Evolutionary conservation across 2,329 filamentous ascomycete species (phyloP).

Genomic region (Ascochyta fabae): DNA sequence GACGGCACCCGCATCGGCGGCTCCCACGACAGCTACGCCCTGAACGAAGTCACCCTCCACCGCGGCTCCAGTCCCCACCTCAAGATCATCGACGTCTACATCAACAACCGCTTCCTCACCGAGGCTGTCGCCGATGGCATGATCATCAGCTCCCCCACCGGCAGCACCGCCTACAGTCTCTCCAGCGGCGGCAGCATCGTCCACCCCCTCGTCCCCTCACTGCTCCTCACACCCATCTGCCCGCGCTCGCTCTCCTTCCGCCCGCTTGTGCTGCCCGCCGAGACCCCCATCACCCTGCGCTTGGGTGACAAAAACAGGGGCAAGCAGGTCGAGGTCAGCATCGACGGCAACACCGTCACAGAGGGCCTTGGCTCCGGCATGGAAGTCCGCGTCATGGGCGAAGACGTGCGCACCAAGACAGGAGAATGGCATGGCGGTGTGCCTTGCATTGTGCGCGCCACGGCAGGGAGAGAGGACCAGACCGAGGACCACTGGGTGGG

Average conservation of each 20-base stretch:
- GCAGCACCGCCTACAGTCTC: constrained; percentile 94
- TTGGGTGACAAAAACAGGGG: constrained; percentile 69
- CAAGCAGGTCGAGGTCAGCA: constrained; percentile 58
- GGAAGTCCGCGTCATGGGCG: constrained; percentile 88
- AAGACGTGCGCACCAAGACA: constrained; percentile 64
- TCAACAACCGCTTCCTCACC: constrained; percentile 87
- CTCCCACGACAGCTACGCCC: constrained; percentile 65
- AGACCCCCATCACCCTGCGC: constrained; percentile 81
- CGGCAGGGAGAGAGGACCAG: constrained; percentile 48
- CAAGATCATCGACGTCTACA: constrained; percentile 87
- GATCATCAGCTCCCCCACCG: constrained; percentile 90
- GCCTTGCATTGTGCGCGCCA: constrained; percentile 82
- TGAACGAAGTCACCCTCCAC: constrained; percentile 96
- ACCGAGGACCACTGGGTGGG: constrained; percentile 95
- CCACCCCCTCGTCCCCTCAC: constrained; percentile 86
- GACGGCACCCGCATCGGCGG: constrained; percentile 60
- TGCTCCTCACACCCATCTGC: constrained; percentile 93
- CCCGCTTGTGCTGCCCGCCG: constrained; percentile 85
- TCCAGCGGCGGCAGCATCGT: constrained; percentile 92
- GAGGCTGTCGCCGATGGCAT: constrained; percentile 96
- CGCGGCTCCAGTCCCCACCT: constrained; percentile 89
- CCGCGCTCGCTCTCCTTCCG: constrained; percentile 90
- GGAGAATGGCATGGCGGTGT: constrained; percentile 77
- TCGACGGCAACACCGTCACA: constrained; percentile 56
- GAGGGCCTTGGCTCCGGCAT: constrained; percentile 55